phyloP scores from a whole-genome alignment of 768 basidiomycete species.

The Mrakia blollopis region DNA sequence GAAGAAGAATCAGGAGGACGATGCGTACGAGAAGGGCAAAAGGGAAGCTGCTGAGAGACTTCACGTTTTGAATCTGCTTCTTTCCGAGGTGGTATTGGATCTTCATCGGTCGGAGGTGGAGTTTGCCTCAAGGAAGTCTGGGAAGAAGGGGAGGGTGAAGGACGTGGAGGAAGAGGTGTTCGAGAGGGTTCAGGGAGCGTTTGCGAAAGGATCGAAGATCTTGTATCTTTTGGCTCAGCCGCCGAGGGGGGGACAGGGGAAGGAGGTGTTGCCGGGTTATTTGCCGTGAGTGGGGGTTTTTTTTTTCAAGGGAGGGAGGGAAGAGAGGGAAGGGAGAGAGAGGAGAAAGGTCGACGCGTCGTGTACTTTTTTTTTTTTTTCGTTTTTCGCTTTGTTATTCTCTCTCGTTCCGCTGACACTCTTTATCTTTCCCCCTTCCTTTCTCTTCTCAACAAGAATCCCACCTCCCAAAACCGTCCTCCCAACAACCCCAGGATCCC shows the following conservation, averaged over 20 bases:
- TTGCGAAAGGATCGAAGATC: not conserved
- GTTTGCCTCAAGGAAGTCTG: not conserved
- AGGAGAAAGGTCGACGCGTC: not conserved
- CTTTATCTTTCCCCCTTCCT: not conserved
- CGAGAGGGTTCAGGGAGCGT: not conserved
- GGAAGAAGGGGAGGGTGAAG: not conserved
- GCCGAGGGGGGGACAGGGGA: not conserved
- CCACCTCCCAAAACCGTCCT: not conserved
- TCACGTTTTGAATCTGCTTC: not conserved
- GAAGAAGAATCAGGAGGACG: not conserved
- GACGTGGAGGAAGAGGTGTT: not conserved
- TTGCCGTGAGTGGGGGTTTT: not conserved
- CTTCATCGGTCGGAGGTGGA: not conserved
- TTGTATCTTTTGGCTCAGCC: not conserved
- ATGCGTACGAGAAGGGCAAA: not conserved
- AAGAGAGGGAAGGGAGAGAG: too few relatives aligned
- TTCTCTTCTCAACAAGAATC: not conserved
- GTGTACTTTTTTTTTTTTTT: not conserved
- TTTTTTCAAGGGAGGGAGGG: not conserved
- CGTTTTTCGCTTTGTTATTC: too few relatives aligned
- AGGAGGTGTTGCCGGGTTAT: not conserved
- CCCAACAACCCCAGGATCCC: not conserved
- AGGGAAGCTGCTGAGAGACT: not conserved
- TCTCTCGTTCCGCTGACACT: not conserved
- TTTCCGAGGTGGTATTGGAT: not conserved